Conservation (phyloP, 129 eudicot genomes). For the Chrysanthemum lavandulifolium region DNA sequence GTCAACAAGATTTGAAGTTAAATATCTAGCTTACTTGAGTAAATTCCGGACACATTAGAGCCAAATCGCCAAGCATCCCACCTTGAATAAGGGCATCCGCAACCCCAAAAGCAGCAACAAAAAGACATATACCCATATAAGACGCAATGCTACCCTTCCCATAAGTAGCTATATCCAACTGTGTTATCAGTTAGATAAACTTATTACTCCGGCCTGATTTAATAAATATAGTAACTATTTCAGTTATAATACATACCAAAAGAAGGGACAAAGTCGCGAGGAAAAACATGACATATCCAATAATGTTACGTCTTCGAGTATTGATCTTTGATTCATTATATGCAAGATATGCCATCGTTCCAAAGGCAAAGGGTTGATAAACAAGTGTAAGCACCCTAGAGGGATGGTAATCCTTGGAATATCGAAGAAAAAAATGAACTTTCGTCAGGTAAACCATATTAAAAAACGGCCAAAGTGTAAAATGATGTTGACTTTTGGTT, state of each 20-base stretch:
- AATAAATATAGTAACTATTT: too few species aligned
- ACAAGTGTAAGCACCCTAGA: constrained; percentile 64
- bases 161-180: constrained; percentile 62
- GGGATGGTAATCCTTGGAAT: constrained; percentile 55
- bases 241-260: constrained; percentile 32
- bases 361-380: constrained; percentile 66
- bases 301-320: constrained; percentile 52
- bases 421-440: not conserved
- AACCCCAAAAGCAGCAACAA: constrained; percentile 67
- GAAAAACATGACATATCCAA: constrained; percentile 47
- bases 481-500: constrained; percentile 18
- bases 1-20: not conserved
- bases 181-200: not conserved
- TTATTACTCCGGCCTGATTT: not conserved
- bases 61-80: constrained; percentile 72
- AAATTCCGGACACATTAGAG: constrained; percentile 82
- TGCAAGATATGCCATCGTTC: constrained; percentile 46
- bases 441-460: not conserved
- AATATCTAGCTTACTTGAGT: constrained; percentile 43
- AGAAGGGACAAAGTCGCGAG: constrained; percentile 42
- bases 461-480: not conserved
- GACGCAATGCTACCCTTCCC: constrained; percentile 68
- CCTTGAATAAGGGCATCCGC: constrained; percentile 86
- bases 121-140: constrained; percentile 49
- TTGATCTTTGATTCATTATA: constrained; percentile 47